These are phyloP conservation scores for Musa acuminata DNA, from an alignment of 176 grass and related monocot species.

Conservation along the genomic window DNA sequence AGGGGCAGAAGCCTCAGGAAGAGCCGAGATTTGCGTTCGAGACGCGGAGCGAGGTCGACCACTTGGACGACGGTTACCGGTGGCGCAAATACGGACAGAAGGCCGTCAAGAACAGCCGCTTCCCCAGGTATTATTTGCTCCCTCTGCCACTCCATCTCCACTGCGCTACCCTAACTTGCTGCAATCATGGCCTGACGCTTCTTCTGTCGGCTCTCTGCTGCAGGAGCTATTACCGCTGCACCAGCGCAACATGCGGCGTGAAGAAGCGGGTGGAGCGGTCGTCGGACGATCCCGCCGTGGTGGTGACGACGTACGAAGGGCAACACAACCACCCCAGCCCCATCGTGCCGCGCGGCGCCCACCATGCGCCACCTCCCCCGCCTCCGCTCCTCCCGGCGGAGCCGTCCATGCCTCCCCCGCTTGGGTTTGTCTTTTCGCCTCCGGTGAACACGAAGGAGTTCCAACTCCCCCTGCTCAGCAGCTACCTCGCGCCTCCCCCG, in stretches of 20 bases:
- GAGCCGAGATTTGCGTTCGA: not conserved
- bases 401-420: slow-evolving; percentile 14
- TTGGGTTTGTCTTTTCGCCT: slow-evolving; percentile 30
- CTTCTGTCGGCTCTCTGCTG: not conserved
- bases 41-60: slow-evolving; percentile 71
- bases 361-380: not conserved
- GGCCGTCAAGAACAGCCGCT: slow-evolving; percentile 95
- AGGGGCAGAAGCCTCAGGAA: not conserved
- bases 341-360: slow-evolving; percentile 30
- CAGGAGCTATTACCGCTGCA: slow-evolving; percentile 97
- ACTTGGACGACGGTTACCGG: slow-evolving; percentile 85
- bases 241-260: slow-evolving; percentile 72
- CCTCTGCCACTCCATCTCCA: not conserved
- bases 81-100: slow-evolving; percentile 99
- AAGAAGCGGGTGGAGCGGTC: slow-evolving; percentile 93
- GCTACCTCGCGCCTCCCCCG: not conserved
- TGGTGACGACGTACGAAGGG: slow-evolving; percentile 93
- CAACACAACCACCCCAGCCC: slow-evolving; percentile 71
- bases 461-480: not conserved
- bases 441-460: not conserved
- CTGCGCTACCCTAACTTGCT: not conserved
- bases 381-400: slow-evolving; percentile 22
- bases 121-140: not conserved
- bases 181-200: too few relatives aligned
- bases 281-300: slow-evolving; percentile 53